Percentiles rank a stretch among this genome's conserved stretches.
Evolutionary conservation across 1,139 yeast genomes (phyloP).

Genomic region (Arxiozyma heterogenica): DNA sequence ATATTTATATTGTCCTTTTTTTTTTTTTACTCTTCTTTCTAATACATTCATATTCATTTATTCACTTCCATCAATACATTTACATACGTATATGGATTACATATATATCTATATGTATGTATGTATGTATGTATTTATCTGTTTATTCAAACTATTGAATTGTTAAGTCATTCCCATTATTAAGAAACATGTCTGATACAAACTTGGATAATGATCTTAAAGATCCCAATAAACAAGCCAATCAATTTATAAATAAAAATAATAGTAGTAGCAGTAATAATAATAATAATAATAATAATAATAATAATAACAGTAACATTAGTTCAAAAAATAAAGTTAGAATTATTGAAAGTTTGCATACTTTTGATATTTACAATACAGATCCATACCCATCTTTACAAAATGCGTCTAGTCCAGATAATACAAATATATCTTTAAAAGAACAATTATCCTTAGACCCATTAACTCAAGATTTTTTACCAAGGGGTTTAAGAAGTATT

Average conservation of each 20-base stretch:
- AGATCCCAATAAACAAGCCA: neutral
- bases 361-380: neutral
- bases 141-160: neutral
- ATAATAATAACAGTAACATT: too few relatives aligned
- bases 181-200: neutral
- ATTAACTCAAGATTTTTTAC: neutral
- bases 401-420: neutral
- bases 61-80: neutral
- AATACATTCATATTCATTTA: neutral
- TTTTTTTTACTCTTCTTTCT: neutral
- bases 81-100: too few relatives aligned
- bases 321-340: neutral
- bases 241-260: neutral
- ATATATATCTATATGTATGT: too few relatives aligned
- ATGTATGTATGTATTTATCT: too few relatives aligned
- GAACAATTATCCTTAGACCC: neutral
- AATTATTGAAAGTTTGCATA: slow-evolving; percentile 1
- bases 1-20: too few relatives aligned
- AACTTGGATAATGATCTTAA: neutral
- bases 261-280: too few relatives aligned
- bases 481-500: slow-evolving; percentile 2
- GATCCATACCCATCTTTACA: neutral
- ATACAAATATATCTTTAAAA: neutral
- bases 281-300: too few relatives aligned
- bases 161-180: neutral